Evolutionary conservation across 495 filamentous ascomycete species (phyloP), one percentile per base, ranked within the genome.

Genomic region (Talaromyces thailandensis): DNA sequence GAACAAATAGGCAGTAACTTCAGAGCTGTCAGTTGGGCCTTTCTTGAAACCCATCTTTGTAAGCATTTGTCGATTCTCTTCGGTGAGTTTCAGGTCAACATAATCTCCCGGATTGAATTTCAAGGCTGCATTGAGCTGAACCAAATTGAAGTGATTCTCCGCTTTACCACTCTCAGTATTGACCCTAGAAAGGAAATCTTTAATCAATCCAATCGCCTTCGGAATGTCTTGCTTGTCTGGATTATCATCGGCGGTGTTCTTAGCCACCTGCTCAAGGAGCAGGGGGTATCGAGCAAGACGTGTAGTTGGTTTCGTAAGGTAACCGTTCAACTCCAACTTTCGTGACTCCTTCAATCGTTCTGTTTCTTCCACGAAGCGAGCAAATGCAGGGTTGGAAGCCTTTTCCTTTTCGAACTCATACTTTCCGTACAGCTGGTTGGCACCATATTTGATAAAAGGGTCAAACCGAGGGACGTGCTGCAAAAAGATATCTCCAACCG

Each of bases 321-420:
- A 99, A 63, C 95, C 95, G 73, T 99, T 99, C 56, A 99, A 78
- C 74, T 99, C 95, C 32, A 99, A 79, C 76, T 99, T 99, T 48
- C 95, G 84, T 2, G 92, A 96, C 71, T 99, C 95, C 69, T 96
- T 96, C 64, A 96, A 83, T 58, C 95, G 85, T 70, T 99, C 95
- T 1, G 93, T 95, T 67, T 99, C 93, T 64, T 99, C 95, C 23
- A 98, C 95, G 66, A 99, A 98, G 68, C 87, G 88, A 29, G 88
- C 79, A 70, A 99, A 99, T 29, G 79, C 83, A 6, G 88, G 85
- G 66, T 99, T 99, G 55, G 86, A 84, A 11, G 87, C 82, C 65
- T 93, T 91, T 76, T 99, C 95, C 65, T 93, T 93, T 72, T 99
- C 95, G 72, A 98, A 99, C 69, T 98, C 95, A 63, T 92, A 96